Evolutionary conservation across 1,284 basidiomycete genomes (phyloP).

Genomic region (Hymenochaete sp.): DNA sequence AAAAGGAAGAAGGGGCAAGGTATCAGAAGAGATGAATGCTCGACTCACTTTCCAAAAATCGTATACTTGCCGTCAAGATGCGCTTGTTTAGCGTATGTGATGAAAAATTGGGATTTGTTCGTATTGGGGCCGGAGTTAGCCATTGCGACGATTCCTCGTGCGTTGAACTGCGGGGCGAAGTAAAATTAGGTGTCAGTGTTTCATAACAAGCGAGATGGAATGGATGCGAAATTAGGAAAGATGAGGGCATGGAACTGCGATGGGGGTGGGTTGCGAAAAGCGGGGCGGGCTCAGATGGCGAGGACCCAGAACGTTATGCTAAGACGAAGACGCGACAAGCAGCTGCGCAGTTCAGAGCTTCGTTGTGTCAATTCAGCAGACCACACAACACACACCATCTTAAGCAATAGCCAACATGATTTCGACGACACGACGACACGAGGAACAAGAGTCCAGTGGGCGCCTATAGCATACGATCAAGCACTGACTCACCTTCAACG

Average conservation of each 20-base stretch:
- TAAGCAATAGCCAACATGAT: too few relatives aligned
- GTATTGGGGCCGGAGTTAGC: slow-evolving; percentile 90
- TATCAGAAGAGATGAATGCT: neutral
- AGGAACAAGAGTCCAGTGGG: too few relatives aligned
- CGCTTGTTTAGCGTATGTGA: slow-evolving; percentile 85
- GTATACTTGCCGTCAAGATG: slow-evolving; percentile 94
- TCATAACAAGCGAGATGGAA: too few relatives aligned
- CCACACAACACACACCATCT: too few relatives aligned
- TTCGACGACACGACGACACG: too few relatives aligned
- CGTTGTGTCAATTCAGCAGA: too few relatives aligned
- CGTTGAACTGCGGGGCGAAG: slow-evolving; percentile 68
- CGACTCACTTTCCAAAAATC: slow-evolving; percentile 66
- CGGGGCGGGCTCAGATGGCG: too few relatives aligned
- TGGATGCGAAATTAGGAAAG: neutral
- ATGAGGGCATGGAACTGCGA: neutral
- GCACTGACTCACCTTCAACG: slow-evolving; percentile 63
- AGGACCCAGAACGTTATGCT: neutral
- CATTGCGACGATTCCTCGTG: slow-evolving; percentile 92
- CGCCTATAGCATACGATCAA: too few relatives aligned
- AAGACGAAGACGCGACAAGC: slow-evolving; percentile 1
- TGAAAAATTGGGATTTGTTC: slow-evolving; percentile 94
- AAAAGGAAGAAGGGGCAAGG: too few relatives aligned
- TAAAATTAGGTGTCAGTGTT: too few relatives aligned
- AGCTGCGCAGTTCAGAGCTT: too few relatives aligned
- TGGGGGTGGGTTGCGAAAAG: neutral